Percentiles rank a stretch among this genome's conserved stretches.
Evolutionary conservation across 768 basidiomycete genomes (phyloP).

Genomic region (Xerocomus spinulosus): DNA sequence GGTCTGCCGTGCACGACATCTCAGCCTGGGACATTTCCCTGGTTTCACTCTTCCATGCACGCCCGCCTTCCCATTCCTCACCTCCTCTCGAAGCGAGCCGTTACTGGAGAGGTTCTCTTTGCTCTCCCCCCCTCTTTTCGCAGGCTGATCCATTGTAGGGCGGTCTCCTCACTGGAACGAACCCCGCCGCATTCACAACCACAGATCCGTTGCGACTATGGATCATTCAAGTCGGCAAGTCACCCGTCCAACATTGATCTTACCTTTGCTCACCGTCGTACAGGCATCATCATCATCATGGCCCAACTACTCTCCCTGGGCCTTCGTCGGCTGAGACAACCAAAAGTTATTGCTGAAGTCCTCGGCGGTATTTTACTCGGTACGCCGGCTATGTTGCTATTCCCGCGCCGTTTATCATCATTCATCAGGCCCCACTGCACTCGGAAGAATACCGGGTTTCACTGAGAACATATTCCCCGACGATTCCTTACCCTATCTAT

Average conservation of each 20-base stretch:
- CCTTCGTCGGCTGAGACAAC: conserved; percentile 76
- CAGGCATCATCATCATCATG: conserved; percentile 79
- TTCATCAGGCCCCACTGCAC: conserved; percentile 42
- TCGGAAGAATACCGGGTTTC: conserved; percentile 86
- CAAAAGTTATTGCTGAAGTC: conserved; percentile 80
- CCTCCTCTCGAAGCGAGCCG: conserved; percentile 8
- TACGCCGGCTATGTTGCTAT: conserved; percentile 37
- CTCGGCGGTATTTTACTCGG: conserved; percentile 89
- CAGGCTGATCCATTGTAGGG: conserved; percentile 43
- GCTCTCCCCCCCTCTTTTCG: neutral
- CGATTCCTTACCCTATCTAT: conserved; percentile 68
- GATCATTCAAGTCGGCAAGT: conserved; percentile 74
- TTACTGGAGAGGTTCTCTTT: conserved; percentile 21
- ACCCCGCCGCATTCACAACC: conserved; percentile 63
- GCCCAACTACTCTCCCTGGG: conserved; percentile 71
- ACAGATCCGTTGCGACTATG: conserved; percentile 70
- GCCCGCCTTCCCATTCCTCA: neutral
- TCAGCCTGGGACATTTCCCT: neutral
- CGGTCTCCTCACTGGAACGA: conserved; percentile 68
- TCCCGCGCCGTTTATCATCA: neutral
- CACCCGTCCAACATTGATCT: neutral
- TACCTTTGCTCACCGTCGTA: neutral
- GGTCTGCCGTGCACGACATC: neutral
- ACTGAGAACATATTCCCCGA: conserved; percentile 79
- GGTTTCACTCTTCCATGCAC: neutral